phyloP scores from a whole-genome alignment of 2,329 filamentous ascomycete genomes.

The Calonectria pauciramosa region DNA sequence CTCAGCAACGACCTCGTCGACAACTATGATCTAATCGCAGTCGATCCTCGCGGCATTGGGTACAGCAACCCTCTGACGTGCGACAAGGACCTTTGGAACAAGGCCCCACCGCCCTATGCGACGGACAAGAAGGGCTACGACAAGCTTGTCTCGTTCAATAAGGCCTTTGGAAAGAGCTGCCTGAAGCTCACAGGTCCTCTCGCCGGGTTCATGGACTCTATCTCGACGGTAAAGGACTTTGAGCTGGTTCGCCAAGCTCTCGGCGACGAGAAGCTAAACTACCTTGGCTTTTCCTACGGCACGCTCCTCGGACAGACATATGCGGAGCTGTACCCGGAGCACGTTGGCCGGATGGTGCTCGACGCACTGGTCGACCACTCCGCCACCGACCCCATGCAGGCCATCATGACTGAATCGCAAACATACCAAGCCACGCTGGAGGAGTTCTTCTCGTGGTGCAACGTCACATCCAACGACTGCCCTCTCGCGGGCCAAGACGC shows the following conservation, averaged over 20 bases:
- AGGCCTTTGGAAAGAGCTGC: constrained; percentile 39
- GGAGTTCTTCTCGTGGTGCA: constrained; percentile 43
- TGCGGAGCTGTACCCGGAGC: constrained; percentile 47
- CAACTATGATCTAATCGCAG: constrained; percentile 58
- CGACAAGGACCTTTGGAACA: constrained; percentile 48
- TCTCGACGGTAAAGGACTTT: constrained; percentile 41
- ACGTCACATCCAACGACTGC: constrained; percentile 25
- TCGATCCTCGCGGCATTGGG: constrained; percentile 59
- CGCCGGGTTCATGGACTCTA: constrained; percentile 39
- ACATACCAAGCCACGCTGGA: constrained; percentile 37
- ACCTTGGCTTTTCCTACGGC: constrained; percentile 55
- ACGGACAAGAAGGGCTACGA: constrained; percentile 18
- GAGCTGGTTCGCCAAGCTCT: constrained; percentile 41
- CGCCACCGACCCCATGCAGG: constrained; percentile 28
- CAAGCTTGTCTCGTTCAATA: constrained; percentile 31
- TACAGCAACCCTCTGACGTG: constrained; percentile 56
- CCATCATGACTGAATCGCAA: constrained; percentile 28
- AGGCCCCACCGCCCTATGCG: constrained; percentile 23
- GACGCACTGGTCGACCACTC: constrained; percentile 46
- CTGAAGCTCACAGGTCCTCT: constrained; percentile 39
- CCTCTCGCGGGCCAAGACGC: constrained; percentile 39
- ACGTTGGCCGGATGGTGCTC: constrained; percentile 44
- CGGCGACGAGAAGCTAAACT: constrained; percentile 44
- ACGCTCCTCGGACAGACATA: constrained; percentile 51
- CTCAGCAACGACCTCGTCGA: constrained; percentile 35